Percentiles rank a stretch among this genome's conserved stretches.
phyloP scores from a whole-genome alignment of 345 rosid species.

The Clarkia xantiana region DNA sequence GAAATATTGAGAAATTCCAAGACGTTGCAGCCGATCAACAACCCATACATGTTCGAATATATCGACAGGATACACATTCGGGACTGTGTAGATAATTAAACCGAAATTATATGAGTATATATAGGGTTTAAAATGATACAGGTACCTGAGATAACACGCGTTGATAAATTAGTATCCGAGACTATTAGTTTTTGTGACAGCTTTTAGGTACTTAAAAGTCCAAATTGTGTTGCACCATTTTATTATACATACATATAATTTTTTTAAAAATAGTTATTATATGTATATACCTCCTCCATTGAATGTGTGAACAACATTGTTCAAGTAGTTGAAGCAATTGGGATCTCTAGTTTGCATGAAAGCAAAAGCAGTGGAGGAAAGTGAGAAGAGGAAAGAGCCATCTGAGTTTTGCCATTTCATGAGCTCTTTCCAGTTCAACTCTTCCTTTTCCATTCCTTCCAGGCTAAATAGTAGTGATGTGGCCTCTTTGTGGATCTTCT shows the following conservation, averaged over 20 bases:
- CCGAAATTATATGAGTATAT: not conserved
- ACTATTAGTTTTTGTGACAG: no score
- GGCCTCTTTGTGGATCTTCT: constrained; percentile 68
- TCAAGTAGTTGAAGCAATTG: constrained; percentile 45
- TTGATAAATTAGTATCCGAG: no score
- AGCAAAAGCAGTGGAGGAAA: constrained; percentile 89
- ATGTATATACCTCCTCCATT: constrained; percentile 70
- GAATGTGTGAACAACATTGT: constrained; percentile 45
- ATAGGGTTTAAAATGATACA: no score
- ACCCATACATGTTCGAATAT: constrained; percentile 81
- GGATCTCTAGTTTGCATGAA: constrained; percentile 62
- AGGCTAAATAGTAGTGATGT: no score
- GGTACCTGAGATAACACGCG: no score
- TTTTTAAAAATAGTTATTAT: not conserved
- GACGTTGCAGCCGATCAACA: constrained; percentile 84
- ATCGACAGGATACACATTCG: constrained; percentile 84
- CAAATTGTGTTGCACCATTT: no score
- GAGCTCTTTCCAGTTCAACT: constrained; percentile 71
- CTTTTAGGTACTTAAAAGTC: no score
- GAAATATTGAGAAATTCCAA: constrained; percentile 80
- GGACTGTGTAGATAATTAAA: constrained; percentile 25
- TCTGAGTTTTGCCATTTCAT: constrained; percentile 57
- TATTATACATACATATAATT: no score
- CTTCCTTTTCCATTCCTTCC: constrained; percentile 85
- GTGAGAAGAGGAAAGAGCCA: constrained; percentile 90